Evolutionary conservation across 768 basidiomycete genomes (phyloP).

Genomic region (Xerocomellus amylosporus): DNA sequence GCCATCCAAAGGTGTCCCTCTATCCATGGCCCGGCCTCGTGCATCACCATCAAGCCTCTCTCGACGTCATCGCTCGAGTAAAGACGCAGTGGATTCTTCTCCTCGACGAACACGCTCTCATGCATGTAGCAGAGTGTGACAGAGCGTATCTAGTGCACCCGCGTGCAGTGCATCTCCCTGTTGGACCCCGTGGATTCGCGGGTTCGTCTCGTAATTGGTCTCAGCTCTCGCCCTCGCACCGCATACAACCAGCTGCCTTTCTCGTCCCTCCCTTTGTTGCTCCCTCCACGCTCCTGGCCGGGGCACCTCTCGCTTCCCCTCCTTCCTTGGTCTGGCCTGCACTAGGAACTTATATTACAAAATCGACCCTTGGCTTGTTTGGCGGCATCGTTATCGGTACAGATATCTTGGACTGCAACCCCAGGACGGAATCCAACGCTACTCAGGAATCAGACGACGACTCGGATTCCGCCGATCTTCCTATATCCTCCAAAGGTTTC

Average conservation of each 20-base stretch:
- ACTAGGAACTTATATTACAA: constrained; percentile 27
- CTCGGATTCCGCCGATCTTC: no score
- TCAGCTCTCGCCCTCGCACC: constrained; percentile 32
- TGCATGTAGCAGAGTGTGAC: constrained; percentile 31
- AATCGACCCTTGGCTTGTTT: constrained; percentile 27
- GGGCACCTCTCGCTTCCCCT: constrained; percentile 15
- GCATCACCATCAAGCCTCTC: constrained; percentile 24
- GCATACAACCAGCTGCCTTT: constrained; percentile 42
- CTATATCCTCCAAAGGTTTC: constrained; percentile 16
- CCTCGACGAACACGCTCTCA: constrained; percentile 47
- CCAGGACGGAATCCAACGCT: not conserved
- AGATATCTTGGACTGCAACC: constrained; percentile 1
- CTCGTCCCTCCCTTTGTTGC: constrained; percentile 63
- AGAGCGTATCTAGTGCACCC: constrained; percentile 44
- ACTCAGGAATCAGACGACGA: not conserved
- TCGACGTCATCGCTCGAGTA: constrained; percentile 39
- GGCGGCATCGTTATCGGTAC: constrained; percentile 40
- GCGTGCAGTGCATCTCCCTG: constrained; percentile 33
- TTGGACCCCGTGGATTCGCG: constrained; percentile 41
- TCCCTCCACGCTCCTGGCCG: constrained; percentile 29
- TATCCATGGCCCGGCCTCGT: constrained; percentile 27
- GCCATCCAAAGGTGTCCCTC: constrained; percentile 45
- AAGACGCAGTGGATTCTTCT: constrained; percentile 52
- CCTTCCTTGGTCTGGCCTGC: constrained; percentile 26
- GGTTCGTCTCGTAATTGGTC: constrained; percentile 25